Conservation (phyloP, 2,329 filamentous ascomycete genomes). For the Colletotrichum somersetense region DNA sequence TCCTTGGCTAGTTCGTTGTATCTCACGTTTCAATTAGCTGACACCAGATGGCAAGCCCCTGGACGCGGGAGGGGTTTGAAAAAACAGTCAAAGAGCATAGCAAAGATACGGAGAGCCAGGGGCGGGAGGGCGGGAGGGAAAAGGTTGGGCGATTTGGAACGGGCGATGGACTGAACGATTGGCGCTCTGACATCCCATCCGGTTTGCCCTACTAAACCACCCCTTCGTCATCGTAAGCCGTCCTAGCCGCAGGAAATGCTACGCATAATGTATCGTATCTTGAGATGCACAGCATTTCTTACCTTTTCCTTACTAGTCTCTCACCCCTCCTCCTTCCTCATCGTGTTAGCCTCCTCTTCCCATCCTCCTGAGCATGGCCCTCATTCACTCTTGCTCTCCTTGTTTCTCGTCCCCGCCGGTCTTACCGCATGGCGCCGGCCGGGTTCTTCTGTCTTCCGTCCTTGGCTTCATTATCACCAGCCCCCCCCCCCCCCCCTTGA, state of each 20-base stretch:
- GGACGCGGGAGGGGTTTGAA: not conserved
- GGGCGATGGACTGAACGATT: not conserved
- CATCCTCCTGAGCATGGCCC: not conserved
- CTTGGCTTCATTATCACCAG: not conserved
- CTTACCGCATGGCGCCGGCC: constrained; percentile 38
- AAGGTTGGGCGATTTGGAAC: not conserved
- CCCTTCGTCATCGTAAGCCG: not conserved
- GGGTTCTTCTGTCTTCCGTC: not conserved
- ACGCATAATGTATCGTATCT: not conserved
- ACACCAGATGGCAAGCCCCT: constrained; percentile 4
- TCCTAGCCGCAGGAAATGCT: not conserved
- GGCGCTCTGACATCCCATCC: constrained; percentile 1
- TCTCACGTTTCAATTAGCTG: not conserved
- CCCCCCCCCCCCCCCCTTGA: not conserved
- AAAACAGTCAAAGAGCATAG: not conserved
- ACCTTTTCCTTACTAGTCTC: constrained; percentile 1
- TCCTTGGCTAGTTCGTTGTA: not conserved
- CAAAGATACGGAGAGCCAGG: not conserved
- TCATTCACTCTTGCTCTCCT: not conserved
- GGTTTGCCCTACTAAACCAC: not conserved
- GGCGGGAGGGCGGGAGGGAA: constrained; percentile 6
- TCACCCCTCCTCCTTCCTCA: not conserved
- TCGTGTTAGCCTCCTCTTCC: not conserved
- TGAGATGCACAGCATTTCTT: not conserved
- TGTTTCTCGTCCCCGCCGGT: constrained; percentile 23